phyloP scores from a whole-genome alignment of 345 rosid species.

The Noccaea bulbosa region DNA sequence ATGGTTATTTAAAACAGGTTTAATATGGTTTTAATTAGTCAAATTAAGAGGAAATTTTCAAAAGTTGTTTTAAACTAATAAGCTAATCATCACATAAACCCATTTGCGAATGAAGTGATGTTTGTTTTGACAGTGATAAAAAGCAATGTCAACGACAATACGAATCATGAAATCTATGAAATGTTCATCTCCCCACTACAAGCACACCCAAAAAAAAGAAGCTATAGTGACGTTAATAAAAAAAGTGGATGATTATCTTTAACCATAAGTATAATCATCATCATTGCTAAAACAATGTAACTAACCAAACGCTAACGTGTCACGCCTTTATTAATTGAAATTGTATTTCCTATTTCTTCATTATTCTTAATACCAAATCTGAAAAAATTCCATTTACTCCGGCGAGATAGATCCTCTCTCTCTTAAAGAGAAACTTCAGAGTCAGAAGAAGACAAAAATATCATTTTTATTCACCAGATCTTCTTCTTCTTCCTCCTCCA shows the following conservation, averaged over 20 bases:
- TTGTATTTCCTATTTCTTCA: constrained; percentile 6
- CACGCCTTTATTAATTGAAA: constrained; percentile 31
- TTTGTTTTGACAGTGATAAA: constrained; percentile 25
- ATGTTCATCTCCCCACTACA: constrained; percentile 42
- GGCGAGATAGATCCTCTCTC: constrained; percentile 27
- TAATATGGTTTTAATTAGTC: constrained; percentile 30
- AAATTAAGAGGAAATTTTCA: constrained; percentile 28
- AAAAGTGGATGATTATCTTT: constrained; percentile 8
- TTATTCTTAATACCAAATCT: constrained; percentile 27
- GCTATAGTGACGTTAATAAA: constrained; percentile 24
- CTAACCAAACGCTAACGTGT: constrained; percentile 32
- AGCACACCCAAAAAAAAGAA: constrained; percentile 22
- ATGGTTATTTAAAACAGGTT: neutral
- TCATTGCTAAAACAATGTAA: neutral
- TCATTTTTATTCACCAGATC: constrained; percentile 11
- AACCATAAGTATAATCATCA: constrained; percentile 33
- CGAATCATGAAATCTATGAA: constrained; percentile 31
- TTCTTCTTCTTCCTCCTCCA: constrained; percentile 22
- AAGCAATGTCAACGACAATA: constrained; percentile 44
- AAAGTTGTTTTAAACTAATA: neutral
- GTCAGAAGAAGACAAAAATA: constrained; percentile 35
- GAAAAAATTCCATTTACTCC: constrained; percentile 29
- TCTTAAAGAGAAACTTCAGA: constrained; percentile 26
- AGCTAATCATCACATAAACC: constrained; percentile 35
- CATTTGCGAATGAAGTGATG: constrained; percentile 35